Percentiles rank a stretch among this genome's conserved stretches.
phyloP scores from a whole-genome alignment of 2,329 filamentous ascomycete species.

The Botrytis sinoallii region DNA sequence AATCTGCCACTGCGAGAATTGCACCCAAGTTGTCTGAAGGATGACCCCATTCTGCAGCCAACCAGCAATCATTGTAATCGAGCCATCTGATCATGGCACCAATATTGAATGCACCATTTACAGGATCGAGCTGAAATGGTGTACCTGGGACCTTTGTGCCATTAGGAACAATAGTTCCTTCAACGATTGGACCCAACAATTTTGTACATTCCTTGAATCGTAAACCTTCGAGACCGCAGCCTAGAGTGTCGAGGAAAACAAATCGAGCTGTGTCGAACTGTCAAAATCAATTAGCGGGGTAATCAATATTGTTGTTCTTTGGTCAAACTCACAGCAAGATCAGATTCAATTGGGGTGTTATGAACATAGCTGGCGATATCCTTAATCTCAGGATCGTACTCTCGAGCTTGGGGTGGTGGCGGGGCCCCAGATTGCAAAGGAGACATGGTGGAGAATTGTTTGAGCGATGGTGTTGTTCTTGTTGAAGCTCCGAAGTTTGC shows the following conservation, averaged over 20 bases:
- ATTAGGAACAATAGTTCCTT: constrained; percentile 87
- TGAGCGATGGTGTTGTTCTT: constrained; percentile 26
- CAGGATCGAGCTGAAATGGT: constrained; percentile 88
- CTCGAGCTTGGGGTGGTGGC: constrained; percentile 50
- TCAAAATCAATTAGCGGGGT: constrained; percentile 25
- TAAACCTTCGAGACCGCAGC: constrained; percentile 92
- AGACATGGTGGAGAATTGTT: constrained; percentile 40
- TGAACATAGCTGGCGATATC: constrained; percentile 96
- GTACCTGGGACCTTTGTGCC: constrained; percentile 90
- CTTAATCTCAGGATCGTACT: constrained; percentile 88
- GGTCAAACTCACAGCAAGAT: constrained; percentile 72
- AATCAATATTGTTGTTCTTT: constrained; percentile 5
- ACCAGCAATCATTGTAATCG: constrained; percentile 99
- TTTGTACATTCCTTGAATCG: constrained; percentile 96
- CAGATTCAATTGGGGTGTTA: constrained; percentile 85
- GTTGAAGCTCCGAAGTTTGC: constrained; percentile 26
- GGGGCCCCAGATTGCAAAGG: constrained; percentile 44
- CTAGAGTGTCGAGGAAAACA: constrained; percentile 94
- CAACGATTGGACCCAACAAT: constrained; percentile 86
- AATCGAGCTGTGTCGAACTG: constrained; percentile 94
- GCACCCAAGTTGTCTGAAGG: constrained; percentile 97
- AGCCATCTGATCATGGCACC: constrained; percentile 98
- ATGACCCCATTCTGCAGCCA: constrained; percentile 98
- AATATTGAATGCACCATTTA: constrained; percentile 98
- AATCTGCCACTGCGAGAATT: constrained; percentile 94